Evolutionary conservation across 768 basidiomycete genomes (phyloP), one percentile per base, ranked within the genome.

Genomic region (Solioccasus polychromus): DNA sequence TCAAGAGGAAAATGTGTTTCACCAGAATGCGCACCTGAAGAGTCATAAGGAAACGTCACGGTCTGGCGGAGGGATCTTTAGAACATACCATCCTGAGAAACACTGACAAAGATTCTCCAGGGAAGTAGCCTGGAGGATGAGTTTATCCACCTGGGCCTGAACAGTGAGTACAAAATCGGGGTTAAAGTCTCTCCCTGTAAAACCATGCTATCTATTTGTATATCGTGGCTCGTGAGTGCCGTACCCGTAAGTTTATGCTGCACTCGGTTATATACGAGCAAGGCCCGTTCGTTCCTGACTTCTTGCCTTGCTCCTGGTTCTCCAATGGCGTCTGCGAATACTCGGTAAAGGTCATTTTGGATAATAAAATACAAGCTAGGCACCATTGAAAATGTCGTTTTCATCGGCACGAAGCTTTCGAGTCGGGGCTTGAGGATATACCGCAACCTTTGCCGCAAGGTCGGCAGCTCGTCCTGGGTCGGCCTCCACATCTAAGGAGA

Each of bases 81-180:
- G 10, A 45, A 22, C 10, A 30, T 8, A 86, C 93, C 92, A 95
- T 64, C 93, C 93, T 50, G 92, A 89, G 73, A 95, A 96, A 60
- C 92, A 93, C 63, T 95, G 94, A 64, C 92, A 96, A 2, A 98
- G 79, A 64, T 98, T 96, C 66, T 97, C 94, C 35, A 97, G 66
- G 12, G 90, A 85, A 4, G 89, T 96, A 5, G 96, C 92, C 64
- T 98, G 92, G 51, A 84, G 77, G 51, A 99, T 97, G 42, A 99
- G 73, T 63, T 88, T 86, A 60, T 93, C 90, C 11, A 99, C 96
- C 66, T 99, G 96, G 9, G 73, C 78, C 20, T 75, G 69, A n/a
- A 97, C 88, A 8, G 75, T 69, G 37, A 98, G 74, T 1, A 75
- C 71, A 37, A 81, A 69, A 5, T 90, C 83, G 0, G 92, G 88